Evolutionary conservation across 2,329 filamentous ascomycete species (phyloP).

Genomic region (Hymenoscyphus scutula): DNA sequence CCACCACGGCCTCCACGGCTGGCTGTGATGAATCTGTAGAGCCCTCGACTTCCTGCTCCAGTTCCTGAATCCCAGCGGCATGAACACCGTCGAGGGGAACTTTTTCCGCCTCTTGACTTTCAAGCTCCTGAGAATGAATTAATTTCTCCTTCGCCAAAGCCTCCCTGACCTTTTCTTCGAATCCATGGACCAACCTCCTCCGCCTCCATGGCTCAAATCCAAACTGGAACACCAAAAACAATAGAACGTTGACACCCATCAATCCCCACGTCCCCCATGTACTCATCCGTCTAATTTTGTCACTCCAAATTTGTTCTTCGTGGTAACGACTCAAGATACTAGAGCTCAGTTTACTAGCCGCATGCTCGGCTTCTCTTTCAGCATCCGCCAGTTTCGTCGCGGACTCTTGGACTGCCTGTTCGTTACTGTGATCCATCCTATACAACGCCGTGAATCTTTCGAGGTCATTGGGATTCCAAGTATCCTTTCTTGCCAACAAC

Average conservation of each 20-base stretch:
- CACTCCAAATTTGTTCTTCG: slow-evolving; percentile 99
- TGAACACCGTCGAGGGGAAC: slow-evolving; percentile 27
- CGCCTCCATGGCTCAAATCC: slow-evolving; percentile 92
- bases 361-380: slow-evolving; percentile 77
- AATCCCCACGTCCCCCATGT: slow-evolving; percentile 98
- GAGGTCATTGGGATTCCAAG: slow-evolving; percentile 81
- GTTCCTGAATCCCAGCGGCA: slow-evolving; percentile 25
- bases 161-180: slow-evolving; percentile 72
- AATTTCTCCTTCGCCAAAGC: slow-evolving; percentile 48
- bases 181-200: slow-evolving; percentile 73
- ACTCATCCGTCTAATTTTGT: slow-evolving; percentile 91
- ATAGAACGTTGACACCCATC: slow-evolving; percentile 92
- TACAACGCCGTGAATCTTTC: slow-evolving; percentile 94
- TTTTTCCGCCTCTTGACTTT: slow-evolving; percentile 13
- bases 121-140: slow-evolving; percentile 14
- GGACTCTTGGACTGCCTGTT: slow-evolving; percentile 73
- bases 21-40: slow-evolving; percentile 15
- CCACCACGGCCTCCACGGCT: slow-evolving; percentile 28
- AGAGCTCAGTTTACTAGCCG: slow-evolving; percentile 71
- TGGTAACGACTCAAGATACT: slow-evolving; percentile 90
- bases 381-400: slow-evolving; percentile 70
- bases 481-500: slow-evolving; percentile 88
- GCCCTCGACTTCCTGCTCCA: slow-evolving; percentile 23
- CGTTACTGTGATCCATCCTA: slow-evolving; percentile 87
- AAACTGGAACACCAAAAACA: slow-evolving; percentile 84